Percentiles rank a stretch among this genome's conserved stretches.
phyloP scores from a whole-genome alignment of 257 asterid species.

The Solanum pinnatisectum region DNA sequence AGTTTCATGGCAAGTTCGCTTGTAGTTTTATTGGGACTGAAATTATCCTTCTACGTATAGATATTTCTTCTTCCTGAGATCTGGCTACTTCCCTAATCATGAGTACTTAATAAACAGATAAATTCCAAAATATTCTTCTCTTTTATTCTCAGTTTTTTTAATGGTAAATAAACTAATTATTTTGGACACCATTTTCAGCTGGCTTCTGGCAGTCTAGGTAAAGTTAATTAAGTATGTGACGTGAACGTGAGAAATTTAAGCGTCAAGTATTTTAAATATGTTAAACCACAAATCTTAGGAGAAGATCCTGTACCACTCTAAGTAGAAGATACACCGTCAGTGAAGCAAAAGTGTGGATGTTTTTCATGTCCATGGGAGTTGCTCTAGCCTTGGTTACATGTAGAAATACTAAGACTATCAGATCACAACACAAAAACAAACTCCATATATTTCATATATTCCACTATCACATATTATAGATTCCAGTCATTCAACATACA shows the following conservation, averaged over 20 bases:
- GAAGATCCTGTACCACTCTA: not conserved
- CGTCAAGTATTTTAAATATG: not conserved
- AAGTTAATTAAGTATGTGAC: not conserved
- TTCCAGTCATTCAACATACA: not conserved
- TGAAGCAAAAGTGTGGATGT: not conserved
- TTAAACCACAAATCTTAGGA: not conserved
- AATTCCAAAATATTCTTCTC: not conserved
- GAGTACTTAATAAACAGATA: not conserved
- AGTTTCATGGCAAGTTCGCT: not conserved
- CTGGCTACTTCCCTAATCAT: not conserved
- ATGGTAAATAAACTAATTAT: not conserved
- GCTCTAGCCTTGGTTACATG: not conserved
- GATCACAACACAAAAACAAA: not conserved
- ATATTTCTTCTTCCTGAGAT: not conserved
- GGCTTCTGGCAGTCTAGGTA: not conserved
- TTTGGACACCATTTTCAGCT: not conserved
- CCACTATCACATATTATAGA: not conserved
- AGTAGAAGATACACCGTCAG: not conserved
- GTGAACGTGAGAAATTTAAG: not conserved
- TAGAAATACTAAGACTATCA: not conserved
- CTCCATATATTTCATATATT: not conserved
- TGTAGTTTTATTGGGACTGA: not conserved
- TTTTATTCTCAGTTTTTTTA: not conserved
- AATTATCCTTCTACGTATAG: not conserved
- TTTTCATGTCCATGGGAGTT: not conserved